Evolutionary conservation across 345 rosid species (phyloP), one percentile per base, ranked within the genome.

Genomic region (Brassica napus): DNA sequence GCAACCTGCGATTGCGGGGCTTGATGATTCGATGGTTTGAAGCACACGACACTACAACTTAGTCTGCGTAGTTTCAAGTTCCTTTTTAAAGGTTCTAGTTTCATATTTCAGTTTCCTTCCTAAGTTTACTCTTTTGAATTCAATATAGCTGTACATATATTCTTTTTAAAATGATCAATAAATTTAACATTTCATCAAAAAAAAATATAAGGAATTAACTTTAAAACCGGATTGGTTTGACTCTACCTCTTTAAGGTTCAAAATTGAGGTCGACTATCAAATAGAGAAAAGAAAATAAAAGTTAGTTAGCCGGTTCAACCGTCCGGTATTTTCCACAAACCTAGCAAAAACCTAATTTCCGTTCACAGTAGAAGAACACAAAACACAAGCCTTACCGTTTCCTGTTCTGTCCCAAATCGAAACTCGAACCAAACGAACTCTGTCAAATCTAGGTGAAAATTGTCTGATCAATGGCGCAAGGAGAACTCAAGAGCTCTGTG

Each of bases 381-480:
- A 3, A 1, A 14, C 57, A 72, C 26, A 69, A 30, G 14, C 66
- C 65, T 71, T 3, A 59, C 2, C 67, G 26, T 54, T 75, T 62
- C 23, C 72, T 66, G 5, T 54, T 15, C 37, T 52, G 37, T 65
- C 44, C 30, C 14, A 26, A 44, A 35, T 55, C 66, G 31, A 57
- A 58, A 64, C 78, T 55, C 65, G 18, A 54, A 64, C 63, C 14
- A 15, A 31, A 64, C 32, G 28, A 54, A 16, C 59, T 26, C 65
- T 75, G 57, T 3, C 59, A 58, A 61, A 32, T 4, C 57, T 35
- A 6, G 9, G 14, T 47, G 76, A 37, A 14, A 8, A 8, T 35
- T 37, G 54, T 35, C 12, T 52, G 2, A 72, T 83, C 89, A 65
- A 85, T 88, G 89, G 90, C 86, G 79, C 86, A 82, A 74, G 81